Conservation (phyloP, 768 basidiomycete species). For the Amanita exitialis region DNA sequence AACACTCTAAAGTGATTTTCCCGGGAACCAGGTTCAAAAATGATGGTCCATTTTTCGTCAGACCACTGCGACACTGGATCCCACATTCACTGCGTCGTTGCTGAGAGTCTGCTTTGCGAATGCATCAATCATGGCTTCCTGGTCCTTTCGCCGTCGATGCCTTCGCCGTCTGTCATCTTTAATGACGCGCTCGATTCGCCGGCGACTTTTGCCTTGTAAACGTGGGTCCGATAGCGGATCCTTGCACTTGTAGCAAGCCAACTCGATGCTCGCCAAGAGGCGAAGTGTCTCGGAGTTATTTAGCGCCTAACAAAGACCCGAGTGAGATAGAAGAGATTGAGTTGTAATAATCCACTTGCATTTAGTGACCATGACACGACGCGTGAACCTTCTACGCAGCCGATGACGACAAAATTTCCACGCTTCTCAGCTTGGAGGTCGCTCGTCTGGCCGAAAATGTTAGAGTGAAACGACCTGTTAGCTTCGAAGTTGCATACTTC, state of each 20-base stretch:
- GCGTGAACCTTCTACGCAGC: conserved; percentile 60
- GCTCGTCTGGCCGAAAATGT: conserved; percentile 29
- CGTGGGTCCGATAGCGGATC: conserved; percentile 61
- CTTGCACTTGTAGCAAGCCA: conserved; percentile 74
- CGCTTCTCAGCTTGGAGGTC: conserved; percentile 81
- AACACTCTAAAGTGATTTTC: neutral
- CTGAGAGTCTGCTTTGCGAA: conserved; percentile 50
- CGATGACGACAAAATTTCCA: conserved; percentile 80
- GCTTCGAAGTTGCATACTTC: conserved; percentile 38
- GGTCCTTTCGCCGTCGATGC: conserved; percentile 76
- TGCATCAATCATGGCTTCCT: conserved; percentile 73
- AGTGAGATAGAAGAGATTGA: conserved; percentile 5
- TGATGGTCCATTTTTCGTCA: conserved; percentile 6
- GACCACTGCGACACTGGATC: conserved; percentile 15
- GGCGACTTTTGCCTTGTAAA: conserved; percentile 49
- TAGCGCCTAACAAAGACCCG: conserved; percentile 41
- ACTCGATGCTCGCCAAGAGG: conserved; percentile 73
- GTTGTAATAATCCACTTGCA: conserved; percentile 29
- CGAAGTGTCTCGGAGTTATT: conserved; percentile 80
- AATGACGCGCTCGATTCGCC: conserved; percentile 71
- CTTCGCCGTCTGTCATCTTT: conserved; percentile 77
- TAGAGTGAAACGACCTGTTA: neutral
- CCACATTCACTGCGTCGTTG: conserved; percentile 17
- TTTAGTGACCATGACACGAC: conserved; percentile 85
- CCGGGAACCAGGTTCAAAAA: neutral